Base-by-base conservation (phyloP, 208 protist species). In the Acanthamoeba sp. region DNA sequence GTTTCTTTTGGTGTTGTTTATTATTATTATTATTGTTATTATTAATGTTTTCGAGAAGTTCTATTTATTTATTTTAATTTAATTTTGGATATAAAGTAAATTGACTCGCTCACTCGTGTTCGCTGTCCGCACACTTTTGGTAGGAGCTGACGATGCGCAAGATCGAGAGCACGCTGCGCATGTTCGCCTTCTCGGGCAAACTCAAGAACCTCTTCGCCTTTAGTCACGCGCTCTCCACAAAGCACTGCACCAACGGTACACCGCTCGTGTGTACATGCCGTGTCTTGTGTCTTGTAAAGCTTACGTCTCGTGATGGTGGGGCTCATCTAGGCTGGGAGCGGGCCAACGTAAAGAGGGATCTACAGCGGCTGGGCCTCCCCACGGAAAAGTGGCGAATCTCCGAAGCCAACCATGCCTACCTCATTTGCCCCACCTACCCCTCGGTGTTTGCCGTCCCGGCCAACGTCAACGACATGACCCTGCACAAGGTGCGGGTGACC, bases 121-220 rank as follows among this genome's bases (percentile, higher is more conserved):
- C 45, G 45, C 45, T n/a, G n/a, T n/a, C n/a, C n/a, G n/a, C n/a
- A n/a, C n/a, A n/a, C n/a, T n/a, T n/a, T n/a, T n/a, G n/a, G n/a
- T n/a, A 89, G 80, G 80, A 89, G 24, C 14, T 66, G 29, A 64
- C 80, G 16, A 40, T 76, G 87, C 36, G 45, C 38, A 92, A 92
- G 87, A 76, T 92, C 36, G 50, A 92, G 36, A 76, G 45, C 40
- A 92, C 59, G 16, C 12, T 92, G 5, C 52, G 62, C 20, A 69
- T 92, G 40, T 92, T 76, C 34, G 87, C 87, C 62, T 92, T 78
- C 45, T 76, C 87, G 27, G 87, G 87, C n/a, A 32, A 32, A 12
- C 50, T 76, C 59, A 76, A 92, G 38, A 92, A 92, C 34, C n/a
- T 76, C 0, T 92, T 92, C 18, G 87, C 87, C 38, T 92, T 92